phyloP scores from a whole-genome alignment of 108 stramenopile species.

The Nitzschia sp. region DNA sequence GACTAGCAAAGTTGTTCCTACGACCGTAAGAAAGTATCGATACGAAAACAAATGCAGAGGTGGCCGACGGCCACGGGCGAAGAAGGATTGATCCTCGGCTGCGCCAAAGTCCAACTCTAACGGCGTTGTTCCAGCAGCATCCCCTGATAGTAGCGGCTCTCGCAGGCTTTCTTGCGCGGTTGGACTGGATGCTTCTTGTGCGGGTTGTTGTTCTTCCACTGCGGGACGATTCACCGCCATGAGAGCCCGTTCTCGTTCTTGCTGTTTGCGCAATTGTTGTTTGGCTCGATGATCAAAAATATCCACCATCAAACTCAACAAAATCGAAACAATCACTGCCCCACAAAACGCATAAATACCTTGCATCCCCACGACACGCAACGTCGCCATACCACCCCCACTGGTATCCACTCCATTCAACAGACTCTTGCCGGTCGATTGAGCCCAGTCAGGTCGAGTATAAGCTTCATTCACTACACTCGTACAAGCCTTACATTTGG shows the following conservation, averaged over 20 bases:
- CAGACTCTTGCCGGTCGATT: conserved; percentile 46
- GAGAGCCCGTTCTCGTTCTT: conserved; percentile 1
- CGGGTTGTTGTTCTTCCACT: neutral
- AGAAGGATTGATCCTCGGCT: neutral
- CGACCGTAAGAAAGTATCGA: conserved; percentile 18
- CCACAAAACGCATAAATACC: conserved; percentile 85
- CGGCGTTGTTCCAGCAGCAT: neutral
- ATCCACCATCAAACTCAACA: conserved; percentile 74
- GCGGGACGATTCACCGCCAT: neutral
- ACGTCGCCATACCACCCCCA: conserved; percentile 65
- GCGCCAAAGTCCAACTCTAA: conserved; percentile 26
- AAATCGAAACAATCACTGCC: conserved; percentile 78
- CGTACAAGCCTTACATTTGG: conserved; percentile 55
- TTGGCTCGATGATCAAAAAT: conserved; percentile 49
- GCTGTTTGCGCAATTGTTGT: conserved; percentile 5
- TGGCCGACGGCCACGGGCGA: neutral
- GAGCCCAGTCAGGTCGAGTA: conserved; percentile 59
- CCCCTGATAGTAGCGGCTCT: conserved; percentile 12
- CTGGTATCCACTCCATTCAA: conserved; percentile 58
- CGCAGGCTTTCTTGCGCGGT: conserved; percentile 10
- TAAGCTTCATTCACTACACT: conserved; percentile 53
- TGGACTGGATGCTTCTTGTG: neutral
- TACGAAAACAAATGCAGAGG: conserved; percentile 1
- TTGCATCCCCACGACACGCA: conserved; percentile 70
- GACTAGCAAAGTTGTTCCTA: conserved; percentile 41